Percentiles rank a stretch among this genome's conserved stretches.
These are phyloP conservation scores for Udeniomyces megalosporus DNA, from an alignment of 768 basidiomycete genomes.

Conservation along the genomic window DNA sequence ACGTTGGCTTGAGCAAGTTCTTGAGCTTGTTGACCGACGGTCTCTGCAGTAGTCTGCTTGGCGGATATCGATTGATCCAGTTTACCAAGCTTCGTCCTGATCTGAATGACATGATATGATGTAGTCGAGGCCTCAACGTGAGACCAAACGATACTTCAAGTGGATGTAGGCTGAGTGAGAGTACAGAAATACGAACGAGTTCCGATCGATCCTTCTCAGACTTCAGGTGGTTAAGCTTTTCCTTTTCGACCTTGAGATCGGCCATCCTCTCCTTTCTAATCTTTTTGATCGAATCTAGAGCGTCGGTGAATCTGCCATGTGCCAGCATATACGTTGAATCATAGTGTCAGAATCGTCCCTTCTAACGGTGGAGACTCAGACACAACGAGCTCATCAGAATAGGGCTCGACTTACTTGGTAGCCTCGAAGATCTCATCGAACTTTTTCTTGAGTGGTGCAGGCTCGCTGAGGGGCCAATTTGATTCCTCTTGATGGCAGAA, in stretches of 20 bases:
- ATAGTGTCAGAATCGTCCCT: not conserved
- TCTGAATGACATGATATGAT: no score
- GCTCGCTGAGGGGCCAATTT: slow-evolving; percentile 91
- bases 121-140: not conserved
- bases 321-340: not conserved
- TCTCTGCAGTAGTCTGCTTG: slow-evolving; percentile 60
- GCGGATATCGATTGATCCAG: slow-evolving; percentile 45
- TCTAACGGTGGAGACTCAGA: no score
- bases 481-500: slow-evolving; percentile 99
- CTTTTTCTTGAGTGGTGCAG: slow-evolving; percentile 85
- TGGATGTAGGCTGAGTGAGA: not conserved
- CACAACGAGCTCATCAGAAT: no score
- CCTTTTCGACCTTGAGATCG: slow-evolving; percentile 86
- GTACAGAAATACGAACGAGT: slow-evolving; percentile 34
- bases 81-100: slow-evolving; percentile 48
- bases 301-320: slow-evolving; percentile 92
- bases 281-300: slow-evolving; percentile 74
- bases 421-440: slow-evolving; percentile 99
- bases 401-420: slow-evolving; percentile 46
- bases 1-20: slow-evolving; percentile 38
- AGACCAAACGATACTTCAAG: not conserved
- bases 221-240: slow-evolving; percentile 57
- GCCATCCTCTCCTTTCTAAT: slow-evolving; percentile 78
- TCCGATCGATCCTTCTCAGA: slow-evolving; percentile 74
- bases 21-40: slow-evolving; percentile 50